Conservation (phyloP, 1,284 basidiomycete species). For the Thecaphora frezii region DNA sequence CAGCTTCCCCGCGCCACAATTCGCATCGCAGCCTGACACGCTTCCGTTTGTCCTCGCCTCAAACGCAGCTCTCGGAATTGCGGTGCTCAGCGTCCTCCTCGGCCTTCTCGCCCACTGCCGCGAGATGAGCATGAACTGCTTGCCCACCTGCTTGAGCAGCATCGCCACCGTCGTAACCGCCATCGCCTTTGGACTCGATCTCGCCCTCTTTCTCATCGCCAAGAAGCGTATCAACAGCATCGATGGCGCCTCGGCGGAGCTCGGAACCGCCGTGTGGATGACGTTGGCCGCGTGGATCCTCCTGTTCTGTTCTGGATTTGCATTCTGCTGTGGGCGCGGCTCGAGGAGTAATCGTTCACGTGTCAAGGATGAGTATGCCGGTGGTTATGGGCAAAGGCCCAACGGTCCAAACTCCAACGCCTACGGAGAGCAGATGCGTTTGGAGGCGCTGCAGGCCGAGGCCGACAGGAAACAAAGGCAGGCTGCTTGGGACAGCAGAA, state of each 20-base stretch:
- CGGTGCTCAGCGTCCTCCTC: constrained; percentile 35
- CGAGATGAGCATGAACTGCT: constrained; percentile 31
- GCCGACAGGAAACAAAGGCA: constrained; percentile 42
- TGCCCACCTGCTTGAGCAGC: constrained; percentile 39
- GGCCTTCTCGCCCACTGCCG: constrained; percentile 48
- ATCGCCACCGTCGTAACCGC: constrained; percentile 40
- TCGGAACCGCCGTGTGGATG: constrained; percentile 51
- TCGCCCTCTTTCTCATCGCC: constrained; percentile 51
- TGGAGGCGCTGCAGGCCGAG: constrained; percentile 52
- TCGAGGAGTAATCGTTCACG: constrained; percentile 14
- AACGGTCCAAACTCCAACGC: constrained; percentile 11
- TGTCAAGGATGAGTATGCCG: constrained; percentile 34
- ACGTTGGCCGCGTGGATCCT: constrained; percentile 49
- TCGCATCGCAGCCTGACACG: no score
- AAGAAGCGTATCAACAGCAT: constrained; percentile 49
- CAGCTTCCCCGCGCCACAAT: no score
- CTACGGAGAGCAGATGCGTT: constrained; percentile 49
- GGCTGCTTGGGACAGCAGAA: constrained; percentile 14
- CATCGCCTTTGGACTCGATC: constrained; percentile 48
- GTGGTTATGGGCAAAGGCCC: constrained; percentile 25
- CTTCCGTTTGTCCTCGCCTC: neutral
- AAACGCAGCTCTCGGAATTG: constrained; percentile 28
- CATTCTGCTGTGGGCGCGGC: constrained; percentile 42
- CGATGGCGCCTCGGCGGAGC: constrained; percentile 36
- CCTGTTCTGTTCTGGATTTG: constrained; percentile 40